Evolutionary conservation across 805 yeast species (phyloP), one percentile per base, ranked within the genome.

Genomic region (Candida namnaoensis): DNA sequence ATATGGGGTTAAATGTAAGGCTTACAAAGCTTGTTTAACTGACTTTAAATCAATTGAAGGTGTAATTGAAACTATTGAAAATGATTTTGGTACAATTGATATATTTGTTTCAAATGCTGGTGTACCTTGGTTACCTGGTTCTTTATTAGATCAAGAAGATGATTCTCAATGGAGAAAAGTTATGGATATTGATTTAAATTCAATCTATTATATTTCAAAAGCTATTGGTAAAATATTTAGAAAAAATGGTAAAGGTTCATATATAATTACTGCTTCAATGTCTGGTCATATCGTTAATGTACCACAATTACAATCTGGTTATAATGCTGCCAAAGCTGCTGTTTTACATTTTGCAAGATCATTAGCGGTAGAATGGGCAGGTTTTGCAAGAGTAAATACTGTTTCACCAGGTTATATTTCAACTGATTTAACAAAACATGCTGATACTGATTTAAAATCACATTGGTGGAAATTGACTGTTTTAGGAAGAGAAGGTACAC

Each of bases 31-130:
- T 36, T 55, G 64, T 0, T 42, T 61, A 27, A 57, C 64, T 0
- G 62, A 62, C 35, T 57, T 54, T 36, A 47, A 49, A 1, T 51
- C 56, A 6, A 62, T 63, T 11, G 47, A 56, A 14, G 24, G 35
- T 2, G 58, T 61, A 1, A 51, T 73, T 34, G 40, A 51, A 4
- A 53, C 54, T 37, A 77, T 78, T 43, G 74, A 67, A 47, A 50
- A 65, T 47, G 95, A 87, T 56, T 88, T 88, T 61, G 60, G 81
- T 41, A 76, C 76, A 49, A 78, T 88, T 49, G 96, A 88, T 60
- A 69, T 86, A 24, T 82, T 85, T 54, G 93, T 88, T 35, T 91
- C 95, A 51, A 88, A 88, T 61, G 96, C 96, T 12, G 96, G 96
- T 35, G 76, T 85, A 34, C 80, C 91, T 9, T 87, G 95, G 95